phyloP scores from a whole-genome alignment of 1,284 basidiomycete species.

The Somion occarium region DNA sequence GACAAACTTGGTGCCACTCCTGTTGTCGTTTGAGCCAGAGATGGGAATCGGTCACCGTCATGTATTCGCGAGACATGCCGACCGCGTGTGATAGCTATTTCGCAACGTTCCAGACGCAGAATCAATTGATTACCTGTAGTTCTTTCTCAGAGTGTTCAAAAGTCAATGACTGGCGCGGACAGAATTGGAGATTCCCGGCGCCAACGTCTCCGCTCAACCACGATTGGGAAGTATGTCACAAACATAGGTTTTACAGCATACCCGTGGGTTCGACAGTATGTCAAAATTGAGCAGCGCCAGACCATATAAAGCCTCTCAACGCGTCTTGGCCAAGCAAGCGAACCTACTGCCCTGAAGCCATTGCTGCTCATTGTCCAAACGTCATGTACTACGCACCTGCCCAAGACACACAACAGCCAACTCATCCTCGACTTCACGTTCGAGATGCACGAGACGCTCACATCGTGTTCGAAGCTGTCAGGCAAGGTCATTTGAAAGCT shows the following conservation, averaged over 20 bases:
- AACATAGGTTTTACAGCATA: slow-evolving; percentile 20
- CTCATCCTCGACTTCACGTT: slow-evolving; percentile 57
- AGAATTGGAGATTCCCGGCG: slow-evolving; percentile 18
- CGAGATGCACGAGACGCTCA: slow-evolving; percentile 61
- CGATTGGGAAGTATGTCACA: slow-evolving; percentile 17
- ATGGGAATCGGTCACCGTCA: slow-evolving; percentile 1
- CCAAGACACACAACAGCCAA: slow-evolving; percentile 50
- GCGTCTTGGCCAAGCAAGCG: neutral
- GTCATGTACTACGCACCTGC: slow-evolving; percentile 35
- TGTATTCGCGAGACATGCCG: neutral
- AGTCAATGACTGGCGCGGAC: neutral
- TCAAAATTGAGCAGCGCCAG: neutral
- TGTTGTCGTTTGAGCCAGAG: slow-evolving; percentile 9
- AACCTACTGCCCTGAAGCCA: neutral
- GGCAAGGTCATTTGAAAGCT: slow-evolving; percentile 45
- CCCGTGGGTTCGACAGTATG: slow-evolving; percentile 18
- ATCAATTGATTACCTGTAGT: slow-evolving; percentile 7
- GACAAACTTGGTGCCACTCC: slow-evolving; percentile 13
- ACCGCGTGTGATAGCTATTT: neutral
- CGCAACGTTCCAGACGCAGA: neutral
- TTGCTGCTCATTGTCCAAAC: neutral
- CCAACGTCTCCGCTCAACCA: slow-evolving; percentile 16
- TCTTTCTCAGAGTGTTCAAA: slow-evolving; percentile 4
- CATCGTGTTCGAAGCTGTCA: slow-evolving; percentile 54
- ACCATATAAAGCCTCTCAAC: slow-evolving; percentile 6